Evolutionary conservation across 495 filamentous ascomycete species (phyloP).

Genomic region (Talaromyces wortmannii): DNA sequence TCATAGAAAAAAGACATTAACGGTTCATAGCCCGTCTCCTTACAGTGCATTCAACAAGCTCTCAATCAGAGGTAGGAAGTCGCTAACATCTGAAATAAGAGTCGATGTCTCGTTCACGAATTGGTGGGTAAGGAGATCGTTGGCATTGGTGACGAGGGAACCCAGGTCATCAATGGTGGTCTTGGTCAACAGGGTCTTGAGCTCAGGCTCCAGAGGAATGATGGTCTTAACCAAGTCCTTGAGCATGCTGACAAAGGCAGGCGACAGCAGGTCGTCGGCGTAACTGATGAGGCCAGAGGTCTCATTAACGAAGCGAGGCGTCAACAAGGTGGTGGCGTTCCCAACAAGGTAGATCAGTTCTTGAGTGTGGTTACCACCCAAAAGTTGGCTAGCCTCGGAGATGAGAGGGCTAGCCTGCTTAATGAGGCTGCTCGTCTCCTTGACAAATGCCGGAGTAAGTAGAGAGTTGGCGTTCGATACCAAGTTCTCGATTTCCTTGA

Average conservation of each 20-base stretch:
- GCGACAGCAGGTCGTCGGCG: conserved; percentile 28
- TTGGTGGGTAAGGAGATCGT: conserved; percentile 26
- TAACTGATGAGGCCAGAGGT: conserved; percentile 25
- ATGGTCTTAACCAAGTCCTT: conserved; percentile 28
- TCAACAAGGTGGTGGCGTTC: conserved; percentile 28
- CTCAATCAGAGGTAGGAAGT: conserved; percentile 19
- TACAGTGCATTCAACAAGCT: conserved; percentile 19
- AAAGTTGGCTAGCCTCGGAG: conserved; percentile 11
- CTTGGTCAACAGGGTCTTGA: conserved; percentile 26
- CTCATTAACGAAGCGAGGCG: conserved; percentile 22
- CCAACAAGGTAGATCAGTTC: conserved; percentile 28
- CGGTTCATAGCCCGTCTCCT: not conserved
- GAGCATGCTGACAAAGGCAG: conserved; percentile 25
- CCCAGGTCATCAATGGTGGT: conserved; percentile 25
- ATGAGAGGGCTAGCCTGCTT: conserved; percentile 20
- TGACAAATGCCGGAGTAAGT: conserved; percentile 25
- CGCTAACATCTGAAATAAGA: conserved; percentile 19
- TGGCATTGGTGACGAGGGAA: conserved; percentile 32
- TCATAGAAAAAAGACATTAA: not conserved
- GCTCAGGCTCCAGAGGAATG: conserved; percentile 20
- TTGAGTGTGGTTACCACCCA: not conserved
- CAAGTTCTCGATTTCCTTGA: conserved; percentile 10
- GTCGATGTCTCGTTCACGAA: conserved; percentile 31
- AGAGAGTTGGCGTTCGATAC: conserved; percentile 20
- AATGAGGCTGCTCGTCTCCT: conserved; percentile 30